phyloP scores from a whole-genome alignment of 1,284 basidiomycete genomes.

The Anthracocystis panici-leucophaei region DNA sequence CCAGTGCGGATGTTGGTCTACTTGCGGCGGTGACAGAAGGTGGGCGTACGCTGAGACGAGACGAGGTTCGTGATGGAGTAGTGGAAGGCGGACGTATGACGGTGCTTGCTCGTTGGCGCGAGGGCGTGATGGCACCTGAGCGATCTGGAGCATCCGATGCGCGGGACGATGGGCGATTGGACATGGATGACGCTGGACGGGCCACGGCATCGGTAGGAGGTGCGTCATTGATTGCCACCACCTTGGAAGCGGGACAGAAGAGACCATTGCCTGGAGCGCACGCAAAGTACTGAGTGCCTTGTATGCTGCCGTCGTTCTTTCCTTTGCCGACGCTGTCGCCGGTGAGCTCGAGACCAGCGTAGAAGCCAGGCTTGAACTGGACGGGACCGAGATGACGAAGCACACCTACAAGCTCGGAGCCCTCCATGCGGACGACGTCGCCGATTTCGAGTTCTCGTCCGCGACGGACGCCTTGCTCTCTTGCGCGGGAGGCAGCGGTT shows the following conservation, averaged over 20 bases:
- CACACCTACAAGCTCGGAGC: conserved; percentile 57
- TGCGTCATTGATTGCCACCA: conserved; percentile 69
- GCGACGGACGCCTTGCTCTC: conserved; percentile 19
- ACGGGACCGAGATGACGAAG: conserved; percentile 65
- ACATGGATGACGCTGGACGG: conserved; percentile 64
- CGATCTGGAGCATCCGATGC: conserved; percentile 44
- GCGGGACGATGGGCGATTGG: conserved; percentile 47
- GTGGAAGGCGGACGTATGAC: conserved; percentile 34
- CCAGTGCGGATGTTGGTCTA: conserved; percentile 50
- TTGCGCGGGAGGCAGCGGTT: conserved; percentile 44
- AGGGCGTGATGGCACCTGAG: conserved; percentile 43
- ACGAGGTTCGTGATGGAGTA: conserved; percentile 46
- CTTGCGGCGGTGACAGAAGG: conserved; percentile 45
- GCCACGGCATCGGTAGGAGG: conserved; percentile 62
- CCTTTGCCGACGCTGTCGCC: conserved; percentile 78
- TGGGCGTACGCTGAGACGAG: conserved; percentile 43
- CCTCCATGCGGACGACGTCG: conserved; percentile 59
- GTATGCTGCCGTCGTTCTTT: conserved; percentile 92
- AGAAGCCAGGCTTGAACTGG: conserved; percentile 57
- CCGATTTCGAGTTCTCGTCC: conserved; percentile 60
- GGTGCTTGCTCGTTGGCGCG: conserved; percentile 41
- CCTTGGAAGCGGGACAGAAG: conserved; percentile 84
- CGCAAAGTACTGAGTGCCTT: conserved; percentile 85
- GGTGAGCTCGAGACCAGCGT: conserved; percentile 66
- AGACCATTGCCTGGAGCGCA: conserved; percentile 89